Conservation (phyloP, 139 green algal species). For the Picochlorum sp. region DNA sequence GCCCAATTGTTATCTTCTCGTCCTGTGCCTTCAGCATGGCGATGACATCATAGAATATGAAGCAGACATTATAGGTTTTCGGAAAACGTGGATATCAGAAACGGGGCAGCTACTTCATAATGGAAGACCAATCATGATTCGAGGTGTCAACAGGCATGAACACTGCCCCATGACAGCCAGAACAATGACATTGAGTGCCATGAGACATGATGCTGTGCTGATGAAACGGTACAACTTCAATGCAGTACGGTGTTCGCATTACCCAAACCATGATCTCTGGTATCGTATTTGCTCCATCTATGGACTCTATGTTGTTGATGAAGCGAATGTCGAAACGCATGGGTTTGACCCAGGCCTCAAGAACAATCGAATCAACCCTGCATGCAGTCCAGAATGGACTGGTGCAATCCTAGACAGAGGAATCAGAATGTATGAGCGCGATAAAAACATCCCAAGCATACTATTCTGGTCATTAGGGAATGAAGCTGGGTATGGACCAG, state of each 20-base stretch:
- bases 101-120: constrained; percentile 77
- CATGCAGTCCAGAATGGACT: constrained; percentile 55
- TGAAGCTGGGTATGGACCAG: constrained; percentile 74
- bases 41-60: constrained; percentile 58
- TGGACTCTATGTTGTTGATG: constrained; percentile 91
- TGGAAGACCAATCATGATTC: constrained; percentile 56
- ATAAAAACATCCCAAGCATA: constrained; percentile 85
- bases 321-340: constrained; percentile 97
- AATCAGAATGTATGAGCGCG: constrained; percentile 68
- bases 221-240: constrained; percentile 97
- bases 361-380: constrained; percentile 61
- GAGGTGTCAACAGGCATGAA: constrained; percentile 92
- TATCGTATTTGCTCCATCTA: constrained; percentile 80
- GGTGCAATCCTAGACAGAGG: constrained; percentile 63
- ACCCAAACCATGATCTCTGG: constrained; percentile 86
- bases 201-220: constrained; percentile 71
- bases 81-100: constrained; percentile 43
- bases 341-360: constrained; percentile 80
- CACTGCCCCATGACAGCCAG: constrained; percentile 54
- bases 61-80: constrained; percentile 79
- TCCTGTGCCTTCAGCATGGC: constrained; percentile 46
- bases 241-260: constrained; percentile 87
- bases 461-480: constrained; percentile 95
- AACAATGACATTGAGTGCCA: constrained; percentile 35
- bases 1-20: constrained; percentile 73